Percentiles rank a stretch among this genome's conserved stretches.
Evolutionary conservation across 257 asterid species (phyloP).

Genomic region (Gentiana straminea): DNA sequence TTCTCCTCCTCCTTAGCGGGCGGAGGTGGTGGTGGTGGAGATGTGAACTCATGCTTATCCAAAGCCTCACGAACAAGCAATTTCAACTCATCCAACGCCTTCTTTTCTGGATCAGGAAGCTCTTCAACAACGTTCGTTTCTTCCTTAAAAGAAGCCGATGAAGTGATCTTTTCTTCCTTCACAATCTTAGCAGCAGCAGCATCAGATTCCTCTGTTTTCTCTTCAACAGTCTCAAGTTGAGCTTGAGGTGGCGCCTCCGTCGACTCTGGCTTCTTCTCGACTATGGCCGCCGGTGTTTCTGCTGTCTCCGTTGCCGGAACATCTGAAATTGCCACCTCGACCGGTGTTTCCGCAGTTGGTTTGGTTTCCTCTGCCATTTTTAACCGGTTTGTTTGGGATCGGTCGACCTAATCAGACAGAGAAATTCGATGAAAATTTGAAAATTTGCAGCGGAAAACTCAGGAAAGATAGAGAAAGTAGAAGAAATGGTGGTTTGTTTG

Average conservation of each 20-base stretch:
- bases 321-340: no score
- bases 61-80: conserved; percentile 60
- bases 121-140: conserved; percentile 88
- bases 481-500: no score
- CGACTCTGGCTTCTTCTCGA: conserved; percentile 2
- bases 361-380: conserved; percentile 78
- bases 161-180: conserved; percentile 29
- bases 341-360: conserved; percentile 27
- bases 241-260: conserved; percentile 24
- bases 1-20: conserved; percentile 37
- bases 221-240: conserved; percentile 19
- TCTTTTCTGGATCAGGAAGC: conserved; percentile 78
- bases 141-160: conserved; percentile 75
- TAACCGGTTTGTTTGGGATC: background rate
- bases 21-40: conserved; percentile 53
- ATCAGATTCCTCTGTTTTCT: conserved; percentile 8
- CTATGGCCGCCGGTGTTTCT: background rate
- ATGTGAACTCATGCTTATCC: conserved; percentile 65
- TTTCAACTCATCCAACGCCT: conserved; percentile 81
- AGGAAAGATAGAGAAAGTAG: no score
- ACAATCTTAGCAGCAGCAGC: conserved; percentile 9
- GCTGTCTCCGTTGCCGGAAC: background rate
- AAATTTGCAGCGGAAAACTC: no score
- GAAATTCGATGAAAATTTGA: no score
- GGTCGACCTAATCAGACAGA: no score